A percentile compares a stretch with the other conserved stretches of the same genome.
phyloP scores from a whole-genome alignment of 2,329 filamentous ascomycete genomes.

The Knoxdaviesia proteae region DNA sequence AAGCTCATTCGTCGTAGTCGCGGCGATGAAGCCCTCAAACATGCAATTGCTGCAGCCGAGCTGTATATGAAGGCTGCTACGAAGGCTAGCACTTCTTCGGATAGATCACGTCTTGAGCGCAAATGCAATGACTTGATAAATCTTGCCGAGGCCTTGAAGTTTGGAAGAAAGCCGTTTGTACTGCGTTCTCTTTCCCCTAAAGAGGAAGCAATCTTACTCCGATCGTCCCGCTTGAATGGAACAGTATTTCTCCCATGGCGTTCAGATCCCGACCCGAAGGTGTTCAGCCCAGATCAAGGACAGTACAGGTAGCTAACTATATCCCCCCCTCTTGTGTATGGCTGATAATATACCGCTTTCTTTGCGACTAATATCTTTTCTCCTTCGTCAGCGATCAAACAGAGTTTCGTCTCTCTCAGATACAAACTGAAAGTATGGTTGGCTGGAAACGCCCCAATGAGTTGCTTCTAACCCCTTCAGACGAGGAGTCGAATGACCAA shows the following conservation, averaged over 20 bases:
- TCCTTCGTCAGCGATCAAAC: constrained; percentile 37
- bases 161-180: background rate
- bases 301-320: constrained; percentile 46
- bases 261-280: constrained; percentile 13
- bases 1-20: constrained; percentile 14
- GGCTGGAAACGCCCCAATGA: constrained; percentile 66
- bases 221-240: no score
- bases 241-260: constrained; percentile 4
- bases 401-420: constrained; percentile 49
- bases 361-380: background rate
- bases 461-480: constrained; percentile 25
- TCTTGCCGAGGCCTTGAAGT: constrained; percentile 58
- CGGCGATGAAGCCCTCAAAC: constrained; percentile 41
- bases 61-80: constrained; percentile 59
- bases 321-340: background rate
- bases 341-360: background rate
- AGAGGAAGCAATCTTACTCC: no score
- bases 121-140: constrained; percentile 52
- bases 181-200: background rate
- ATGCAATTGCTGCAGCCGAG: constrained; percentile 61
- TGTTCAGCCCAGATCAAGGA: constrained; percentile 19
- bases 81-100: constrained; percentile 34
- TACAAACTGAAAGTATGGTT: constrained; percentile 56
- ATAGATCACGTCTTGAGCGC: constrained; percentile 44
- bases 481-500: constrained; percentile 8